Evolutionary conservation across 2,329 filamentous ascomycete species (phyloP).

Genomic region (Madurella mycetomatis): DNA sequence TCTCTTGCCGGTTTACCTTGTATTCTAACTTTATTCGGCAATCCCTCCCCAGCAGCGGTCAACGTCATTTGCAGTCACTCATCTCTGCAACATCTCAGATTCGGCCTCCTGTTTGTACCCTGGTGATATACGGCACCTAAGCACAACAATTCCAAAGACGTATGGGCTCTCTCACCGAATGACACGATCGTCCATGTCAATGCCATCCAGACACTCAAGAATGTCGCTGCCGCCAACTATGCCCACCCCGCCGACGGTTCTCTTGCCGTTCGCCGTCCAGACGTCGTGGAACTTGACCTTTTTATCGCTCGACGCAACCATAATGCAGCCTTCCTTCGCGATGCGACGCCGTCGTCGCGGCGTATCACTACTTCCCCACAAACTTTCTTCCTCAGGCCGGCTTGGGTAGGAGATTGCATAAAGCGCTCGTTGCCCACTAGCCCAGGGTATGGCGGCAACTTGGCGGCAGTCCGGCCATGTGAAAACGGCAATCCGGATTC

Average conservation of each 20-base stretch:
- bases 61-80: neutral
- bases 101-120: neutral
- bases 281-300: conserved; percentile 95
- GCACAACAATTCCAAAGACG: neutral
- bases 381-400: conserved; percentile 31
- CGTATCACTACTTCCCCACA: conserved; percentile 43
- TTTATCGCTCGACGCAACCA: conserved; percentile 87
- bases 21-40: neutral
- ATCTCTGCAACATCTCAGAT: neutral
- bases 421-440: conserved; percentile 70
- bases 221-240: conserved; percentile 80
- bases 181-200: conserved; percentile 67
- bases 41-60: neutral
- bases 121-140: neutral
- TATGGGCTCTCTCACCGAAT: conserved; percentile 54
- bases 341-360: conserved; percentile 48
- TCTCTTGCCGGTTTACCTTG: too few relatives aligned
- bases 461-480: conserved; percentile 89
- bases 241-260: conserved; percentile 49
- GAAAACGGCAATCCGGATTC: conserved; percentile 85
- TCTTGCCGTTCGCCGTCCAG: conserved; percentile 65
- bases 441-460: conserved; percentile 81
- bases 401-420: conserved; percentile 83
- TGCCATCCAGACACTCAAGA: conserved; percentile 73
- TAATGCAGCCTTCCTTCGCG: conserved; percentile 72